Base-by-base conservation (phyloP, 2,329 filamentous ascomycete species). In the Botrytis fragariae region DNA sequence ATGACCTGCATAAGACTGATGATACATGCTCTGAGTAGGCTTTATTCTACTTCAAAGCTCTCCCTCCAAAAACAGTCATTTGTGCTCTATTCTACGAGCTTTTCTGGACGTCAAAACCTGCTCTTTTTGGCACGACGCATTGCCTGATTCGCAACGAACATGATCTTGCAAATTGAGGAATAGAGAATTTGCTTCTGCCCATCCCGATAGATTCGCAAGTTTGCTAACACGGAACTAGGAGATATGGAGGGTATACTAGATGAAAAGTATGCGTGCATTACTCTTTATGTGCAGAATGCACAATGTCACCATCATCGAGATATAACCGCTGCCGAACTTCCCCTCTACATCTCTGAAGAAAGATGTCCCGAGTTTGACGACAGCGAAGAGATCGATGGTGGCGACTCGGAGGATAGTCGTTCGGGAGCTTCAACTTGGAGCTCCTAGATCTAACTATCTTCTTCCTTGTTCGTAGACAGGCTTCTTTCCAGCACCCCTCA, bases 291-390 rank as follows among this genome's bases (percentile, higher is more conserved):
- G 25, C 25, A 51, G 14, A n/a, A 51, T n/a, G 1, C 25, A 51
- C 14, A n/a, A 51, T 51, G 4, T n/a, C 25, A n/a, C 48, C 5
- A n/a, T 51, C 48, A n/a, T 51, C 48, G 5, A 51, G 48, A 51
- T 51, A 51, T n/a, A n/a, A n/a, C 5, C 22, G 4, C 3, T 22
- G 44, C 48, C n/a, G 48, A 51, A 51, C 9, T n/a, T 1, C 25
- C 12, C 12, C 12, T n/a, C 25, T 25, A 51, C 5, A 14, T 10
- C 4, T n/a, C 1, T 5, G 1, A 14, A 14, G 4, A n/a, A n/a
- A n/a, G 25, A 9, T 12, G 25, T n/a, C 10, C 25, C 25, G 48
- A 14, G 1, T n/a, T 25, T 12, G 4, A 51, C 12, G 25, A 14
- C 4, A 4, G 25, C 48, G 20, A 51, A 51, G 48, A 51, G n/a